These are phyloP conservation scores for Porcisia hertigi DNA, from an alignment of 208 protist genomes.

Conservation along the genomic window DNA sequence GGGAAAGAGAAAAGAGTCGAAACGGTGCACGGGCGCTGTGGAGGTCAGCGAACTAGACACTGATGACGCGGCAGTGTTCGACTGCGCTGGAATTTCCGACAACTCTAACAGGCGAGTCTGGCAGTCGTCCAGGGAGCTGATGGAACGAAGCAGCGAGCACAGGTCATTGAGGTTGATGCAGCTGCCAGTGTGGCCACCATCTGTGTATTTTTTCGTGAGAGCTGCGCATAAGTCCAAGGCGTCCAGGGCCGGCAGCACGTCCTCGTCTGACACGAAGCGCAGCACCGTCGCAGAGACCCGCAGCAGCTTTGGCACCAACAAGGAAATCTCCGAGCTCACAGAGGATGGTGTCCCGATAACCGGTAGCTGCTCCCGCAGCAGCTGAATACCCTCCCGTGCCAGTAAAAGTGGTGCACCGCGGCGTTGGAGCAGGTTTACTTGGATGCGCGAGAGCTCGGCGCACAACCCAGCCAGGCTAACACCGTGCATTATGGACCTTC, in stretches of 20 bases:
- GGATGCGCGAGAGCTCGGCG: conserved; percentile 71
- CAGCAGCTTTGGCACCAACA: conserved; percentile 60
- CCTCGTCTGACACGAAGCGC: conserved; percentile 32
- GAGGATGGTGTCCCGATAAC: conserved; percentile 19
- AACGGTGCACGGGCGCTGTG: conserved; percentile 1
- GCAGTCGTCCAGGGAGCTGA: conserved; percentile 41
- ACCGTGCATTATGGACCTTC: background rate
- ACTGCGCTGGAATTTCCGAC: background rate
- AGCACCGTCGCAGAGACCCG: conserved; percentile 66
- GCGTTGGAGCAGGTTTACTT: conserved; percentile 74
- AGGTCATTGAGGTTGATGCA: conserved; percentile 65
- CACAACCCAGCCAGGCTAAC: conserved; percentile 44
- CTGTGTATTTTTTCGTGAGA: conserved; percentile 27
- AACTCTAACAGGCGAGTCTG: conserved; percentile 25
- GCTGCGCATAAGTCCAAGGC: conserved; percentile 38
- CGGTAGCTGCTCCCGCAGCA: conserved; percentile 40
- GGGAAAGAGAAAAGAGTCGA: conserved; percentile 28
- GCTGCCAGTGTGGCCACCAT: conserved; percentile 43
- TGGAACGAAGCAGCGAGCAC: conserved; percentile 62
- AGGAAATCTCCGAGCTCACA: conserved; percentile 9
- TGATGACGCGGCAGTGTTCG: background rate
- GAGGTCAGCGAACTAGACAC: background rate
- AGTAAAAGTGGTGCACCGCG: conserved; percentile 46
- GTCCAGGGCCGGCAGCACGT: conserved; percentile 42
- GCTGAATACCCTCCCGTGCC: conserved; percentile 45